These are phyloP conservation scores for Ampelomyces quisqualis DNA, from an alignment of 2,329 filamentous ascomycete species.

Conservation along the genomic window DNA sequence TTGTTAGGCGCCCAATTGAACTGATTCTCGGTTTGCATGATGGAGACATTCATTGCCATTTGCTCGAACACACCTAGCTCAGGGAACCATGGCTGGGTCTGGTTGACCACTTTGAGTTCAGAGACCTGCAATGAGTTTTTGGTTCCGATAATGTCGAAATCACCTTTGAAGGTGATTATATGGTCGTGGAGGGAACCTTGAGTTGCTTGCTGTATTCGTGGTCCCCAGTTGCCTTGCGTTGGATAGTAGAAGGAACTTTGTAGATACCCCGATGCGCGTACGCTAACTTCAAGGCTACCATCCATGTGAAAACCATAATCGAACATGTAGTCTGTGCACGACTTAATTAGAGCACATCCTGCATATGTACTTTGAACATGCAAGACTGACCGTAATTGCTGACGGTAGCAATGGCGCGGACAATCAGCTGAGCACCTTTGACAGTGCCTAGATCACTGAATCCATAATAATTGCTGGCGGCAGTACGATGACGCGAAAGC, in stretches of 20 bases:
- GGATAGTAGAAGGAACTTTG: constrained; percentile 38
- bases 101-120: constrained; percentile 27
- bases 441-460: constrained; percentile 27
- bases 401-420: constrained; percentile 46
- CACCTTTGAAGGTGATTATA: constrained; percentile 47
- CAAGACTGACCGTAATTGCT: constrained; percentile 42
- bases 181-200: constrained; percentile 43
- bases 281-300: constrained; percentile 39
- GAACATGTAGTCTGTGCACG: constrained; percentile 36
- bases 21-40: constrained; percentile 47
- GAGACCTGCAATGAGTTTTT: constrained; percentile 40
- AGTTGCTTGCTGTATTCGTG: constrained; percentile 42
- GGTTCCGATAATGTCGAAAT: constrained; percentile 42
- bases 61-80: constrained; percentile 37
- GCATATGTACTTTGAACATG: not conserved
- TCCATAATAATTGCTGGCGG: constrained; percentile 20
- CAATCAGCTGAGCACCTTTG: constrained; percentile 38
- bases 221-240: constrained; percentile 39
- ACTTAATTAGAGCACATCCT: not conserved
- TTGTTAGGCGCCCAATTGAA: constrained; percentile 54
- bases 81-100: constrained; percentile 35
- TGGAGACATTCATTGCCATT: constrained; percentile 33
- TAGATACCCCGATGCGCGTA: constrained; percentile 37
- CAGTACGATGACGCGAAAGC: constrained; percentile 36
- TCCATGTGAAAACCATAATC: constrained; percentile 34